A percentile compares a stretch with the other conserved stretches of the same genome.
phyloP scores from a whole-genome alignment of 2,329 filamentous ascomycete genomes.

The Colletotrichum lindemuthianum region DNA sequence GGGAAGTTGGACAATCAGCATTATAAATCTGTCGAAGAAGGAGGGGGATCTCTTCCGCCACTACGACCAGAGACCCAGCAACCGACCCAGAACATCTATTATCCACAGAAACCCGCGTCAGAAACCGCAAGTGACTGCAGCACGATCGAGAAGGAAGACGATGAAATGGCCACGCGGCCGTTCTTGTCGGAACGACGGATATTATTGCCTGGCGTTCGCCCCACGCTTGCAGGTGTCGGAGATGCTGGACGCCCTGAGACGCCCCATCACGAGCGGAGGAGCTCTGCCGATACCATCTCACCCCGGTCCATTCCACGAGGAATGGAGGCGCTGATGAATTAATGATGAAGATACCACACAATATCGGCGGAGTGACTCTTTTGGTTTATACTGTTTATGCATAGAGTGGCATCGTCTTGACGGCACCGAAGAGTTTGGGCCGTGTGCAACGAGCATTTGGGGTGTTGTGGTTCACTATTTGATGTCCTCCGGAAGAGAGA shows the following conservation, averaged over 20 bases:
- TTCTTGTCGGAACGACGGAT: slow-evolving; percentile 29
- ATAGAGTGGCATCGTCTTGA: slow-evolving; percentile 21
- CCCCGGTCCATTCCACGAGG: slow-evolving; percentile 53
- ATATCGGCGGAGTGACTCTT: not conserved
- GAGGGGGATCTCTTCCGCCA: slow-evolving; percentile 37
- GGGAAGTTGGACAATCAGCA: slow-evolving; percentile 37
- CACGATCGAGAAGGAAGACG: not conserved
- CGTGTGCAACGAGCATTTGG: slow-evolving; percentile 5
- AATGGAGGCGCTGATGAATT: slow-evolving; percentile 52
- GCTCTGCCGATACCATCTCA: slow-evolving; percentile 51
- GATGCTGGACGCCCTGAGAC: slow-evolving; percentile 25
- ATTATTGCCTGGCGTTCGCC: slow-evolving; percentile 24
- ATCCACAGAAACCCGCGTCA: slow-evolving; percentile 19
- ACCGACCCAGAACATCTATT: slow-evolving; percentile 36
- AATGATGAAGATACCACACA: not conserved
- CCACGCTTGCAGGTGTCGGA: slow-evolving; percentile 4
- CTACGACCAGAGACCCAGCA: slow-evolving; percentile 39
- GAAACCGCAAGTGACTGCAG: not conserved
- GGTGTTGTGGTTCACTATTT: not conserved
- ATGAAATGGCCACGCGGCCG: not conserved
- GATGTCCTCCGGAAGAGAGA: not conserved
- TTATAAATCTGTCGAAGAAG: slow-evolving; percentile 38
- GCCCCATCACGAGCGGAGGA: slow-evolving; percentile 23
- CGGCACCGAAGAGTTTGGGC: slow-evolving; percentile 35
- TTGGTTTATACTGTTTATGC: slow-evolving; percentile 17